phyloP scores from a whole-genome alignment of 306 rosid genomes.

The Crataegus laevigata region DNA sequence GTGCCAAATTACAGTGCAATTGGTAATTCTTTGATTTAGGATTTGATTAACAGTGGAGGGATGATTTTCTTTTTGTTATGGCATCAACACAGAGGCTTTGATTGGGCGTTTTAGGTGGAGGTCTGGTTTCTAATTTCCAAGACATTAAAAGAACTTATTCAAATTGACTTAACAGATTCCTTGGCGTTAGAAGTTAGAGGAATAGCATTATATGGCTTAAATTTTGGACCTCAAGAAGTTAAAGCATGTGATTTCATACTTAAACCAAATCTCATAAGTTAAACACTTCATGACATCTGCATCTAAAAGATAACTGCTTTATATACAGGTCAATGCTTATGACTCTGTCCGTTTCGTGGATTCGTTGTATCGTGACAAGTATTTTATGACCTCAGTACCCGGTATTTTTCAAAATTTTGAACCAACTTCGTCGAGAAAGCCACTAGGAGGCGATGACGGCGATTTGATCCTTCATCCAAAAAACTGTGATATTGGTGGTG shows the following conservation, averaged over 20 bases:
- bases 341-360: slow-evolving; percentile 63
- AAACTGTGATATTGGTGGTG: slow-evolving; percentile 14
- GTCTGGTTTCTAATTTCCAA: not conserved
- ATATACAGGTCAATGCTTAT: slow-evolving; percentile 77
- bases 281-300: not conserved
- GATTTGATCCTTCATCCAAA: slow-evolving; percentile 15
- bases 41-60: not conserved
- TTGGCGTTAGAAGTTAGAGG: not conserved
- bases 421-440: slow-evolving; percentile 36
- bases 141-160: not conserved
- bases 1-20: not conserved
- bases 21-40: not conserved
- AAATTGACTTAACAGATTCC: not conserved
- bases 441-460: slow-evolving; percentile 19
- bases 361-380: slow-evolving; percentile 62
- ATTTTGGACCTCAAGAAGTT: not conserved
- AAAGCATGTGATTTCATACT: not conserved
- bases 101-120: not conserved
- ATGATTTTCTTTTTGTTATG: slow-evolving; percentile 4
- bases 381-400: slow-evolving; percentile 52
- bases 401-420: slow-evolving; percentile 28
- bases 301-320: not conserved
- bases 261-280: not conserved
- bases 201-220: not conserved
- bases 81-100: not conserved